Conservation (phyloP, 805 yeast genomes). For the Kazachstania taianensis region DNA sequence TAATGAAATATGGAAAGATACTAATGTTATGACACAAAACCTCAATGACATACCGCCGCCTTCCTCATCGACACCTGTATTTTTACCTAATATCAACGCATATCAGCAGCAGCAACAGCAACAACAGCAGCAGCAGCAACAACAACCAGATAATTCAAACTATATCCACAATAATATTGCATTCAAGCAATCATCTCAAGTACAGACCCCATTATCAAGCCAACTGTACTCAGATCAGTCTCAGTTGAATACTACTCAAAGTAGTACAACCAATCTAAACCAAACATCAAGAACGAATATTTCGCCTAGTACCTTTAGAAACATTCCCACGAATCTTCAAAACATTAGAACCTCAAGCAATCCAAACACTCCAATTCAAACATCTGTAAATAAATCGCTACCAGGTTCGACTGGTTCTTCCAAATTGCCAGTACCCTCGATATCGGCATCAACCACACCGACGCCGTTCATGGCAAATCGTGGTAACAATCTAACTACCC, state of each 20-base stretch:
- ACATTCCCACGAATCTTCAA: background rate
- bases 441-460: too few relatives aligned
- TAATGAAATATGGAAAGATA: constrained; percentile 30
- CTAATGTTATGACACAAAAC: background rate
- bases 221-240: background rate
- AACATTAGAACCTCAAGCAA: background rate
- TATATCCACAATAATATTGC: background rate
- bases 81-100: too few relatives aligned
- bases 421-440: too few relatives aligned
- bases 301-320: background rate
- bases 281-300: background rate
- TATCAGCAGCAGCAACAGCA: background rate
- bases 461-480: background rate
- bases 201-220: constrained; percentile 1
- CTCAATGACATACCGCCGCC: background rate
- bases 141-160: background rate
- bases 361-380: background rate
- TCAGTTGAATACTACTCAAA: background rate
- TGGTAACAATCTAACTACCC: constrained; percentile 5
- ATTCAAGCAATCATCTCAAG: background rate
- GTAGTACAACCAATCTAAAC: background rate
- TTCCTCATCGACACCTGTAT: background rate
- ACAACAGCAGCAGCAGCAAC: background rate
- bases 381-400: too few relatives aligned
- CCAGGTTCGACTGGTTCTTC: too few relatives aligned